These are phyloP conservation scores for Capniomyces stellatus DNA, from an alignment of 371 early-diverging fungal genomes.

Conservation along the genomic window DNA sequence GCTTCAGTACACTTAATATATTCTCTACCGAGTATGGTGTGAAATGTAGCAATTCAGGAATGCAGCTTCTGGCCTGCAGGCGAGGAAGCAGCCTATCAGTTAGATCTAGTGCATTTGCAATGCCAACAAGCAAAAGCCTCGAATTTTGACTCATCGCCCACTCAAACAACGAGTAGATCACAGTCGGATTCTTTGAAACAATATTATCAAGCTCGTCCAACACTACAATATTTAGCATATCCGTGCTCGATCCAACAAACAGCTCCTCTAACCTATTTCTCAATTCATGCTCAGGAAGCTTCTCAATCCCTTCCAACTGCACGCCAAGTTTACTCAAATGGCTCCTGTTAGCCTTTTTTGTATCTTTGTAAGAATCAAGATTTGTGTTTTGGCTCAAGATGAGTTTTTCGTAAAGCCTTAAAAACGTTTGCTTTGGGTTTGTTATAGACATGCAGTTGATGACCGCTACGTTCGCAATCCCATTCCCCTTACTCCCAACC, in stretches of 20 bases:
- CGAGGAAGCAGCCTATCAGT: constrained; percentile 76
- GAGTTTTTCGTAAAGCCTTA: constrained; percentile 32
- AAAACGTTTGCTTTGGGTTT: constrained; percentile 49
- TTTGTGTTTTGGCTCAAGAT: neutral
- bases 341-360: neutral
- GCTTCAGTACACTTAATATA: constrained; percentile 64
- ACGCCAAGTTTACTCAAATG: constrained; percentile 21
- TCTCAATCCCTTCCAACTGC: constrained; percentile 6
- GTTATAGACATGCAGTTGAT: constrained; percentile 75
- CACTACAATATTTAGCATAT: constrained; percentile 28
- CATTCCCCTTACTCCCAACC: constrained; percentile 16
- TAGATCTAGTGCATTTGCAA: constrained; percentile 86
- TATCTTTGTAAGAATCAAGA: neutral
- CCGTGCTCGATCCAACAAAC: constrained; percentile 1
- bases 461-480: constrained; percentile 25
- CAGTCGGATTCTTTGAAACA: constrained; percentile 56
- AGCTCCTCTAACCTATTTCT: neutral
- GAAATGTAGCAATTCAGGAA: constrained; percentile 64
- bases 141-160: constrained; percentile 38
- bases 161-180: constrained; percentile 76
- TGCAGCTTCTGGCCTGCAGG: constrained; percentile 63
- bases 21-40: constrained; percentile 66
- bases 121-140: constrained; percentile 68
- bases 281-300: constrained; percentile 16
- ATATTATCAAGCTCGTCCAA: constrained; percentile 89